Evolutionary conservation across 208 protist genomes (phyloP), one percentile per base, ranked within the genome.

Genomic region (Sergeia podlipaevii): DNA sequence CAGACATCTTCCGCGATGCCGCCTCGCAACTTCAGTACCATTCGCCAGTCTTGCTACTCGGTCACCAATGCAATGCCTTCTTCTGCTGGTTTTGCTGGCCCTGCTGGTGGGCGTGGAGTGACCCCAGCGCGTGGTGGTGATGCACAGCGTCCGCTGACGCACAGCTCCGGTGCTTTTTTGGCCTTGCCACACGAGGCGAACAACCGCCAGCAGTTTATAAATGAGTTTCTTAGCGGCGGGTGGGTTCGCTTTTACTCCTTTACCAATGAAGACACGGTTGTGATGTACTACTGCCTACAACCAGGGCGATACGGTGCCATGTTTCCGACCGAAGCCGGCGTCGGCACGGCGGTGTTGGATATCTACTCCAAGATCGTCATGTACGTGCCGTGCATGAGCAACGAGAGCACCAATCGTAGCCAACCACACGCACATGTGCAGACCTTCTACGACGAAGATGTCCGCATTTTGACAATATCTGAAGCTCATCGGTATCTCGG

Each of bases 211-310:
- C 81, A 85, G 51, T 94, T 94, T 63, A 51, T 90, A 13, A 76
- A 88, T 44, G 78, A 89, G 32, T 91, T 94, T 48, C 59, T 94
- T 8, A 81, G 78, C 49, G 87, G 87, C 28, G 80, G 71, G 20
- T 94, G 87, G 87, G 83, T 94, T 42, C 80, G 87, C 17, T 86
- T 86, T 54, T 94, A 91, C 69, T 77, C 76, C 33, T 91, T 91
- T 53, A 77, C 76, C 18, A 77, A 79, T 37, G 80, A 89, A 36
- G 80, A 89, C 33, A 85, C 74, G 3, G 77, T 89, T 8, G 80
- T 90, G 13, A 81, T 94, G 80, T 91, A 85, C 74, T 94, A 94
- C 65, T 87, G 71, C 50, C 65, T 91, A 44, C 87, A 94, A 58
- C 83, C 87, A 20, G 87, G 87, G 2, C 71, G 87, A 26, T 94